phyloP scores from a whole-genome alignment of 805 yeast species.

The Lipomyces kockii region DNA sequence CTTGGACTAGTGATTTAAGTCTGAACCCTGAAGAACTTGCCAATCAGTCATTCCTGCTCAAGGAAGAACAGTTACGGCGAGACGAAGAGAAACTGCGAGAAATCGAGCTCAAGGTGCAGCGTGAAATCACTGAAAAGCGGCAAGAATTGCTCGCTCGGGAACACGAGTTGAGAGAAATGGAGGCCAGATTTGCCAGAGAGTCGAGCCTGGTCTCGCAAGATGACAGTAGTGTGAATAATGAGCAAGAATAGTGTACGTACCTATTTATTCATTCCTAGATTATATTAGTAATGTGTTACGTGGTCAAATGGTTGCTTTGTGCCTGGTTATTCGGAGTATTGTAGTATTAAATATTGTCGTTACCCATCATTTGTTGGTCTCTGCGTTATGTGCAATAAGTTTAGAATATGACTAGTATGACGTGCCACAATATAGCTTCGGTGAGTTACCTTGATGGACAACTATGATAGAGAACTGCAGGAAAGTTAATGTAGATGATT shows the following conservation, averaged over 20 bases:
- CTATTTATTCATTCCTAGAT: not conserved
- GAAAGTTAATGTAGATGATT: not conserved
- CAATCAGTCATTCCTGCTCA: slow-evolving; percentile 46
- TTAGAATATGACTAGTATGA: not conserved
- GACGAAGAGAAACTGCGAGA: slow-evolving; percentile 48
- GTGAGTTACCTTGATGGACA: not conserved
- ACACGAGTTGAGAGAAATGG: slow-evolving; percentile 48
- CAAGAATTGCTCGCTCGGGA: slow-evolving; percentile 48
- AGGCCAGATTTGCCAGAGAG: slow-evolving; percentile 43
- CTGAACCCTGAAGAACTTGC: slow-evolving; percentile 49
- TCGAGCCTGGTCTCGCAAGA: slow-evolving; percentile 23
- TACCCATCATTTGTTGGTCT: not conserved
- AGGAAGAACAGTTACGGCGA: slow-evolving; percentile 51
- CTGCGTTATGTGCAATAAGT: not conserved
- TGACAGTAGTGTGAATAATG: slow-evolving; percentile 5
- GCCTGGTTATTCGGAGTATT: not conserved
- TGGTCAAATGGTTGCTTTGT: not conserved
- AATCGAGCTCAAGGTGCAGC: slow-evolving; percentile 47
- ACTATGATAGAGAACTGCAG: not conserved
- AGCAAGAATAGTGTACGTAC: not conserved
- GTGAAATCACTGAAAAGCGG: slow-evolving; percentile 48
- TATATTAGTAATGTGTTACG: not conserved
- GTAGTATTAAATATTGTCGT: not conserved
- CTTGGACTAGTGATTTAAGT: slow-evolving; percentile 34
- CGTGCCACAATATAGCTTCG: not conserved